phyloP scores from a whole-genome alignment of 768 basidiomycete species.

The Pisolithus marmoratus region DNA sequence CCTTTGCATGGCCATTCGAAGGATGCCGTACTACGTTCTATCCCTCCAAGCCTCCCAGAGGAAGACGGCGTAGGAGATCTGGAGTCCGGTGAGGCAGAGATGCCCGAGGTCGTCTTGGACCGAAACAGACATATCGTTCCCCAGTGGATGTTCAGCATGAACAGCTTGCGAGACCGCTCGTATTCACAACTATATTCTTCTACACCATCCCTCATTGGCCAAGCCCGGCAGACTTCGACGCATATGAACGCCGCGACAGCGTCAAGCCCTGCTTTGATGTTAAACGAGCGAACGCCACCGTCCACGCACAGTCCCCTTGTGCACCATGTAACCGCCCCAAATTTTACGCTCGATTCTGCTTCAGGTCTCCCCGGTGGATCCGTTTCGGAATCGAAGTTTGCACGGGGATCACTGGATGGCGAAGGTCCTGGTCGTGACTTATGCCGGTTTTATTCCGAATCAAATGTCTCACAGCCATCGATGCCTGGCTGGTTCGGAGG shows the following conservation, averaged over 20 bases:
- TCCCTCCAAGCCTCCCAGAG: conserved; percentile 11
- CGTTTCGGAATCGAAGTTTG: conserved; percentile 15
- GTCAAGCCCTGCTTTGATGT: conserved; percentile 66
- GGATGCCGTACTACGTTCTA: not conserved
- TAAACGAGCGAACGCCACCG: conserved; percentile 17
- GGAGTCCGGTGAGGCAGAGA: conserved; percentile 61
- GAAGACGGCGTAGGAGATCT: conserved; percentile 39
- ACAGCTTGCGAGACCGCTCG: conserved; percentile 41
- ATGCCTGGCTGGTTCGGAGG: conserved; percentile 71
- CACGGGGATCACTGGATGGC: conserved; percentile 11
- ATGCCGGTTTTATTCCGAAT: conserved; percentile 38
- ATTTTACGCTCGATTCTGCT: conserved; percentile 40
- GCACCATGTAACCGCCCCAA: conserved; percentile 33
- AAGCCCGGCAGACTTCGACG: conserved; percentile 34
- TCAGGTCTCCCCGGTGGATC: conserved; percentile 41
- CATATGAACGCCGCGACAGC: conserved; percentile 50
- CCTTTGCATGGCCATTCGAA: conserved; percentile 5
- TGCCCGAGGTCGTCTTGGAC: conserved; percentile 92
- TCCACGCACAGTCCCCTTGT: conserved; percentile 37
- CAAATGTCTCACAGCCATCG: conserved; percentile 23
- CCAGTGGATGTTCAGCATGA: conserved; percentile 73
- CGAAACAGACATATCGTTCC: conserved; percentile 96
- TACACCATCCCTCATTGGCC: conserved; percentile 21
- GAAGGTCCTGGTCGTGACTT: conserved; percentile 32
- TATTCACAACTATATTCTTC: conserved; percentile 38